Evolutionary conservation across 225 moss, liverwort and hornwort genomes (phyloP).

Genomic region (Takakia lepidozioides): DNA sequence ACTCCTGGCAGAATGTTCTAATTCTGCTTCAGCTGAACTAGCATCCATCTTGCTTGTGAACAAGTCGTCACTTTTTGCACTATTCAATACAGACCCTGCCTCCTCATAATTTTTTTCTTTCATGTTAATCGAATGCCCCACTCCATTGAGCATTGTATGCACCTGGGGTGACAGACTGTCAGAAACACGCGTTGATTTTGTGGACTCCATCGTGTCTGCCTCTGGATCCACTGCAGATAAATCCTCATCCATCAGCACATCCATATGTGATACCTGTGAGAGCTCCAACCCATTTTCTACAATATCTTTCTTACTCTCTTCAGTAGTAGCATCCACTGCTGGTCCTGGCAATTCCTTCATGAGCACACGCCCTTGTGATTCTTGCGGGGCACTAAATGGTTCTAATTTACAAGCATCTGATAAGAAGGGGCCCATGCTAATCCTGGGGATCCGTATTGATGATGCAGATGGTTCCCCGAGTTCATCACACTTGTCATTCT

Average conservation of each 20-base stretch:
- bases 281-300: too few relatives aligned
- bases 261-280: conserved; percentile 1
- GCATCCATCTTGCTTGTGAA: too few relatives aligned
- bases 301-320: too few relatives aligned
- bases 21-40: too few relatives aligned
- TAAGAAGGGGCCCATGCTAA: neutral
- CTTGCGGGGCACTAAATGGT: neutral
- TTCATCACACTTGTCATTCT: too few relatives aligned
- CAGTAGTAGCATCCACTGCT: neutral
- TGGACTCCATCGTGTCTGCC: neutral
- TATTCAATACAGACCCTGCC: too few relatives aligned
- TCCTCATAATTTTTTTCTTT: too few relatives aligned
- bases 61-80: too few relatives aligned
- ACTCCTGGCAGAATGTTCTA: too few relatives aligned
- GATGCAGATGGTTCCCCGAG: neutral
- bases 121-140: too few relatives aligned
- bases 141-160: too few relatives aligned
- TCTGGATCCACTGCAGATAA: conserved; percentile 18
- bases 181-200: neutral
- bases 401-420: neutral
- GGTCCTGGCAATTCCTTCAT: conserved; percentile 10
- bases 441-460: neutral
- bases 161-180: too few relatives aligned
- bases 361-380: neutral
- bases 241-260: conserved; percentile 14